Evolutionary conservation across 1,139 yeast species (phyloP), one percentile per base, ranked within the genome.

Genomic region (Wickerhamomyces sp.): DNA sequence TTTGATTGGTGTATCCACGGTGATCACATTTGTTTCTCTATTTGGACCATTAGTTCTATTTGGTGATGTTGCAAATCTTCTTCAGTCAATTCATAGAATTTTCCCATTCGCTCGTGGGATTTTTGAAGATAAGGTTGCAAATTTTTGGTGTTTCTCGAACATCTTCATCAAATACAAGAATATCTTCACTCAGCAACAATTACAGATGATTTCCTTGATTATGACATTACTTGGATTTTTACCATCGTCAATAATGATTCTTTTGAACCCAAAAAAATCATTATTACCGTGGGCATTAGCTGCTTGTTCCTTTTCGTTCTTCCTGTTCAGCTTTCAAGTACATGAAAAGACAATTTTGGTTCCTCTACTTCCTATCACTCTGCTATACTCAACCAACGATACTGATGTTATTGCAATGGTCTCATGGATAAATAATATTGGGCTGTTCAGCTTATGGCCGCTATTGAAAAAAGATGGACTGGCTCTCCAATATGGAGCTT

Each of bases 91-190:
- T 18, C 65, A 72, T 41, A 76, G 99, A 53, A 84, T 93, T 31
- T 93, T 93, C 64, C 99, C 99, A 2, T 91, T 93, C 59, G 79
- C 80, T 41, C 75, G 99, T 60, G 99, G 99, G 0, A 73, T 94
- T n/a, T 93, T 94, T 73, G 99, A 93, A 64, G 99, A 93, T 62
- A 93, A 93, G 64, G 99, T 94, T 13, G 97, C 96, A 42, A 93
- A 91, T 61, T 84, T 93, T 58, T 93, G 99, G 99, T 91, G 99
- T 64, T 84, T 95, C 10, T 71, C 90, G 2, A 93, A 93, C 63
- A 72, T 86, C 0, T 54, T 89, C 11, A 63, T 91, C 60, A 93
- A 93, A 62, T 84, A 89, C 58, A 81, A 78, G 53, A 60, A 67
- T 4, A 49, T 74, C 0, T 83, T 86, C 55, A 65, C 79, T 2